Conservation (phyloP, 805 yeast genomes). For the Suhomyces sp. region DNA sequence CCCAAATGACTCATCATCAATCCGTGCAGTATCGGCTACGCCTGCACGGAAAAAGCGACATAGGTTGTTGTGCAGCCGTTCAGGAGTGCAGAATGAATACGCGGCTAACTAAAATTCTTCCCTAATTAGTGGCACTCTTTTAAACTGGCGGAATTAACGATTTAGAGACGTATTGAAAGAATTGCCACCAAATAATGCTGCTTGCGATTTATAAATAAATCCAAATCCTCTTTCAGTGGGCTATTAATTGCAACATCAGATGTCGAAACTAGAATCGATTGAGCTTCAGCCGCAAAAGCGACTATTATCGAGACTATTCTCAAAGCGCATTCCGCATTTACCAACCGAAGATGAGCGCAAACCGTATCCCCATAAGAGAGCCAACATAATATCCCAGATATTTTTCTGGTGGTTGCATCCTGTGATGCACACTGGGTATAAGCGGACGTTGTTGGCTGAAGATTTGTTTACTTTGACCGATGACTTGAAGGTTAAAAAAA, state of each 20-base stretch:
- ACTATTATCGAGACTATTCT: conserved; percentile 30
- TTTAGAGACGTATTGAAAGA: background rate
- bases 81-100: background rate
- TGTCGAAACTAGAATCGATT: background rate
- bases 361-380: conserved; percentile 40
- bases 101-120: background rate
- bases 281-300: conserved; percentile 27
- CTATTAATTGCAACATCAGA: background rate
- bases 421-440: conserved; percentile 62
- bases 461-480: conserved; percentile 50
- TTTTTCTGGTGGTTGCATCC: conserved; percentile 72
- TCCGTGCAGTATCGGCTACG: background rate
- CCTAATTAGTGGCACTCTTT: background rate
- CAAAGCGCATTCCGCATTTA: conserved; percentile 45
- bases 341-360: conserved; percentile 51
- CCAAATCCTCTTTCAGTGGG: background rate
- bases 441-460: conserved; percentile 62
- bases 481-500: conserved; percentile 30
- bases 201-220: background rate
- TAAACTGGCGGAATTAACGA: background rate
- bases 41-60: background rate
- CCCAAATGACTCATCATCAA: background rate
- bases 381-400: conserved; percentile 38
- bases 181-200: background rate
- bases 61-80: background rate